These are phyloP conservation scores for Geotrichum cucujoidarum DNA, from an alignment of 1,139 yeast genomes.

Conservation along the genomic window DNA sequence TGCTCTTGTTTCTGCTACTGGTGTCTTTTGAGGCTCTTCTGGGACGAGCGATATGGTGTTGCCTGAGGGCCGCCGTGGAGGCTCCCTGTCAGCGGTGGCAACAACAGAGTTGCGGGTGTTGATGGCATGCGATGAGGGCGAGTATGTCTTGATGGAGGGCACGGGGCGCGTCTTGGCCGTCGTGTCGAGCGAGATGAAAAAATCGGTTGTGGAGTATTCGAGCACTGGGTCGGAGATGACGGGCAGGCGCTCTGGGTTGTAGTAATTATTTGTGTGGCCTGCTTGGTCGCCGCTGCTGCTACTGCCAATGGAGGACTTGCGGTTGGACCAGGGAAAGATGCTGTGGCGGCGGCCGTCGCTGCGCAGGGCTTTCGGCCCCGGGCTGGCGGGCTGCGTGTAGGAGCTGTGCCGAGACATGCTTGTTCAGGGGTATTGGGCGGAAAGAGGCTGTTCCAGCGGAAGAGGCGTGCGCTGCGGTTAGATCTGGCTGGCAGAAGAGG, in stretches of 20 bases:
- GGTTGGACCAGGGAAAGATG: conserved; percentile 17
- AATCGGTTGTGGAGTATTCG: conserved; percentile 18
- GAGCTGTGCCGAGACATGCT: too few relatives aligned
- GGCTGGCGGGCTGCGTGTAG: not conserved
- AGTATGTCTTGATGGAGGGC: conserved; percentile 14
- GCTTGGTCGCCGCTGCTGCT: not conserved
- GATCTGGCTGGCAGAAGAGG: too few relatives aligned
- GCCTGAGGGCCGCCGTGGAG: not conserved
- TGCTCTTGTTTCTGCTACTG: not conserved
- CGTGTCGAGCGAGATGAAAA: conserved; percentile 13
- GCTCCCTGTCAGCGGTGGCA: not conserved
- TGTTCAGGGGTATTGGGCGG: too few relatives aligned
- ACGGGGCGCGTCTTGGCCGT: conserved; percentile 10
- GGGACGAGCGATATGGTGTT: not conserved
- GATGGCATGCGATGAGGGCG: conserved; percentile 18
- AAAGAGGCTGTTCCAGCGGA: too few relatives aligned
- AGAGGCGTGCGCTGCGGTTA: too few relatives aligned
- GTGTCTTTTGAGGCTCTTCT: not conserved
- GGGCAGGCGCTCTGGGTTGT: conserved; percentile 18
- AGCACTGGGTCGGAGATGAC: conserved; percentile 20
- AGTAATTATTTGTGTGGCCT: conserved; percentile 11
- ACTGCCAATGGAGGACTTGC: conserved; percentile 3
- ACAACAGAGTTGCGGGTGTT: conserved; percentile 17
- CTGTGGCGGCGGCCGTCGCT: conserved; percentile 10
- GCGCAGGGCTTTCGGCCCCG: not conserved